Evolutionary conservation across 805 yeast genomes (phyloP), one percentile per base, ranked within the genome.

Genomic region (Diddensiella transvaalensis): DNA sequence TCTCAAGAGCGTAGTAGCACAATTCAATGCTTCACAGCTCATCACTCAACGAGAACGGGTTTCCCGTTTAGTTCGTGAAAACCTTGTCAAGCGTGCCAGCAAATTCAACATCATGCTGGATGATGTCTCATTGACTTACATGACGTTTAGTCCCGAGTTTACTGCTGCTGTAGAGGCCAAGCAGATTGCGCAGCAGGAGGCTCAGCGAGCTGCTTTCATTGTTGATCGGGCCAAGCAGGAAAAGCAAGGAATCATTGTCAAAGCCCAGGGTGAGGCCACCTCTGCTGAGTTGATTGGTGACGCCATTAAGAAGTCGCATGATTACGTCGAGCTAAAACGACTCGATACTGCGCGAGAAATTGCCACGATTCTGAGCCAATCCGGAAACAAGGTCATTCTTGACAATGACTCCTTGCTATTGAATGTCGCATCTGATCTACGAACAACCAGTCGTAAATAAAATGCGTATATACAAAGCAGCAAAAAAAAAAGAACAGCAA

Each of bases 41-140:
- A 93, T 93, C 67, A 93, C 99, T n/a, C 98, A 93, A 73, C 88
- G 99, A 77, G 99, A 93, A 67, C 85, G 87, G 60, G 97, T 93
- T 17, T 86, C 96, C 2, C 76, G 88, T 60, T 77, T 93, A 60
- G 96, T 93, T 42, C 83, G 93, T 64, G 99, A 93, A 53, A 88
- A 83, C 60, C 77, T 93, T 59, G 80, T 88, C 47, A 87, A 90
- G 73, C 84, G 99, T 67, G 98, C 98, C 10, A 75, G 83, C 55
- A 85, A 83, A 64, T 93, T 93, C 76, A 87, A 87, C 70, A 82
- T 93, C 55, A 65, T 79, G 53, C 76, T 93, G 60, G 99, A 93
- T 67, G 99, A 93, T 70, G 99, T 93, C 40, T 93, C 99, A 4
- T 79, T 93, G 62, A 93, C 99, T 2, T 88, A 74, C 60, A 93